phyloP scores from a whole-genome alignment of 805 yeast species.

The Torulaspora delbrueckii region DNA sequence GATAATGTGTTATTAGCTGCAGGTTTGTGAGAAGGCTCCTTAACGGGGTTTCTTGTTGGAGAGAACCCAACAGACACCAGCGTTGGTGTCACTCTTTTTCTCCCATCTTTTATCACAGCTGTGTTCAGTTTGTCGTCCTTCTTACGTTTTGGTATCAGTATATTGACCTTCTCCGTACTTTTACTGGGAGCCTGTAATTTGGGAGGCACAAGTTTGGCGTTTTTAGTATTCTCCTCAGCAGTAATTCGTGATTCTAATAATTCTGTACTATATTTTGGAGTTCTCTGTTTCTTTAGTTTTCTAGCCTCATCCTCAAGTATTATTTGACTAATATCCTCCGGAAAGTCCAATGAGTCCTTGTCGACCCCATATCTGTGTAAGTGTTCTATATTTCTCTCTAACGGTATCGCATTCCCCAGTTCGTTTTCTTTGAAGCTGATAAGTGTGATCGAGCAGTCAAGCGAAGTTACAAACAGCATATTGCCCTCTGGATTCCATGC shows the following conservation, averaged over 20 bases:
- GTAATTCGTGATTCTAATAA: constrained; percentile 14
- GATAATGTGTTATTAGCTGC: not conserved
- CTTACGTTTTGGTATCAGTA: constrained; percentile 30
- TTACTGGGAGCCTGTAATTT: constrained; percentile 10
- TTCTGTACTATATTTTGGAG: not conserved
- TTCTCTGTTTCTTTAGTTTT: constrained; percentile 23
- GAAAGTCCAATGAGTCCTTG: constrained; percentile 75
- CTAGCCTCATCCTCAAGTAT: constrained; percentile 61
- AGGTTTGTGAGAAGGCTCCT: constrained; percentile 7
- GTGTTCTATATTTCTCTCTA: constrained; percentile 62
- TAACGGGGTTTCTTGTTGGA: constrained; percentile 10
- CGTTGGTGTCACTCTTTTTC: constrained; percentile 69
- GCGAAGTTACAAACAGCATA: constrained; percentile 65
- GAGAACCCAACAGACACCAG: constrained; percentile 46
- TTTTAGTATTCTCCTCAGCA: constrained; percentile 1
- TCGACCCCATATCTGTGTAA: constrained; percentile 84
- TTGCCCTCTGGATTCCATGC: constrained; percentile 85
- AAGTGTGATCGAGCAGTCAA: constrained; percentile 78
- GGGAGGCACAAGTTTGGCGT: not conserved
- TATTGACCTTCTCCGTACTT: constrained; percentile 17
- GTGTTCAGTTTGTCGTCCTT: constrained; percentile 38
- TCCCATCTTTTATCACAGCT: constrained; percentile 68
- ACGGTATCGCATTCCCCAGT: constrained; percentile 57
- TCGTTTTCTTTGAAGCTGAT: constrained; percentile 60
- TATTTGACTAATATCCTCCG: constrained; percentile 81